Conservation (phyloP, 768 basidiomycete genomes). For the Cyclocybe cylindracea region DNA sequence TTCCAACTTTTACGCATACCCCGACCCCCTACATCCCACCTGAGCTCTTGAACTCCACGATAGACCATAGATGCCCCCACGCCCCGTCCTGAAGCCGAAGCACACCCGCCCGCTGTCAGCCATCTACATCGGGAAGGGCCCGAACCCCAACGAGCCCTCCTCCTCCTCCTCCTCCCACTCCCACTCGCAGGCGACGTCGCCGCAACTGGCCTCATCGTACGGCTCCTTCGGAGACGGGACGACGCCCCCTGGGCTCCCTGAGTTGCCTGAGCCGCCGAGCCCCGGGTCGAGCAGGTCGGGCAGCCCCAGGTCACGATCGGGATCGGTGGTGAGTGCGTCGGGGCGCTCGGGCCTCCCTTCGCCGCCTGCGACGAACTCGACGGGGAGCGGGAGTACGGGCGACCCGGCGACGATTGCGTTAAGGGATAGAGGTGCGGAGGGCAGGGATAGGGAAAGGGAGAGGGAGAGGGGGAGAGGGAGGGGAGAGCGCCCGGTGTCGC, state of each 20-base stretch:
- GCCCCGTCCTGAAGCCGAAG: slow-evolving; percentile 29
- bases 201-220: slow-evolving; percentile 24
- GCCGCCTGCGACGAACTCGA: slow-evolving; percentile 85
- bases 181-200: too few species aligned
- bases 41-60: too few species aligned
- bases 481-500: slow-evolving; percentile 24
- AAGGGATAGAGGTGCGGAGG: slow-evolving; percentile 13
- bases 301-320: too few species aligned
- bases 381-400: slow-evolving; percentile 76
- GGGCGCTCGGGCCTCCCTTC: slow-evolving; percentile 71
- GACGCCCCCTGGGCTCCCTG: slow-evolving; percentile 48
- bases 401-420: slow-evolving; percentile 49
- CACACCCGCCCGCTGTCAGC: slow-evolving; percentile 42
- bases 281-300: slow-evolving; percentile 27
- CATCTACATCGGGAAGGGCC: slow-evolving; percentile 39
- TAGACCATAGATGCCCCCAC: slow-evolving; percentile 35
- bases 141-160: slow-evolving; percentile 14
- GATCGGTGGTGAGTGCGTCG: slow-evolving; percentile 31
- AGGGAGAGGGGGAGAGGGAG: not conserved
- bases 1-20: not conserved
- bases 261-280: slow-evolving; percentile 67
- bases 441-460: not conserved
- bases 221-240: slow-evolving; percentile 22
- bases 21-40: slow-evolving; percentile 1
- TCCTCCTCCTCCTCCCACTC: too few species aligned